These are phyloP conservation scores for Rhizodiscina lignyota DNA, from an alignment of 495 filamentous ascomycete species.

Conservation along the genomic window DNA sequence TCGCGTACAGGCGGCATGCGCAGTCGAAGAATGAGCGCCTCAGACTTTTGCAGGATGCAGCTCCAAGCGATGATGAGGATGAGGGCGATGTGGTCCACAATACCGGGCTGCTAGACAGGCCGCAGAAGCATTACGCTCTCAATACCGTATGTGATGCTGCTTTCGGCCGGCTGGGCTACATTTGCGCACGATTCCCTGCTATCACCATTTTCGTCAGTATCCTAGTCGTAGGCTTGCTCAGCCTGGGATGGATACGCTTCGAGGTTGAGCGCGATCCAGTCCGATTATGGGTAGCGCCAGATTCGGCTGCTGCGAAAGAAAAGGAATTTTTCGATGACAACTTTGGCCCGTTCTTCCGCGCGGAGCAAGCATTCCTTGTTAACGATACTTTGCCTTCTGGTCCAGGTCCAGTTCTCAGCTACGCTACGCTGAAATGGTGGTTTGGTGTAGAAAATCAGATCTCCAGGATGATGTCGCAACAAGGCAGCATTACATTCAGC, in stretches of 20 bases:
- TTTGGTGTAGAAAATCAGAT: conserved; percentile 73
- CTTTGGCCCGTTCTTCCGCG: conserved; percentile 90
- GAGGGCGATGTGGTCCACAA: conserved; percentile 63
- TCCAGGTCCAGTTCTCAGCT: conserved; percentile 62
- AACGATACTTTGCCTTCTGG: conserved; percentile 56
- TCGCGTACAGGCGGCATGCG: conserved; percentile 54
- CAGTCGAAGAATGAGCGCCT: conserved; percentile 62
- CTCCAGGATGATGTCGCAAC: conserved; percentile 44
- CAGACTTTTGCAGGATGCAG: conserved; percentile 68
- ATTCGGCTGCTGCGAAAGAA: conserved; percentile 77
- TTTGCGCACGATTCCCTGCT: conserved; percentile 65
- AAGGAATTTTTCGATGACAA: conserved; percentile 89
- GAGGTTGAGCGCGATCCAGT: conserved; percentile 78
- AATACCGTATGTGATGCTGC: conserved; percentile 63
- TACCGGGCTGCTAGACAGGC: conserved; percentile 51
- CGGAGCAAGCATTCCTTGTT: conserved; percentile 83
- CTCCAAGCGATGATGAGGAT: conserved; percentile 80
- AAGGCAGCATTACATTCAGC: conserved; percentile 47
- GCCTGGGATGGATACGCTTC: conserved; percentile 75
- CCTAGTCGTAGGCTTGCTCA: conserved; percentile 55
- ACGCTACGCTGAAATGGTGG: conserved; percentile 86
- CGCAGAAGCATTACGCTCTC: conserved; percentile 54
- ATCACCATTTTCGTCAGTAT: conserved; percentile 62
- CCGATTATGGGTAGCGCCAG: conserved; percentile 85
- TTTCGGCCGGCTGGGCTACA: conserved; percentile 69